Percentiles rank a stretch among this genome's conserved stretches.
Conservation (phyloP, 2,329 filamentous ascomycete genomes). For the Xylariaceae sp. region DNA sequence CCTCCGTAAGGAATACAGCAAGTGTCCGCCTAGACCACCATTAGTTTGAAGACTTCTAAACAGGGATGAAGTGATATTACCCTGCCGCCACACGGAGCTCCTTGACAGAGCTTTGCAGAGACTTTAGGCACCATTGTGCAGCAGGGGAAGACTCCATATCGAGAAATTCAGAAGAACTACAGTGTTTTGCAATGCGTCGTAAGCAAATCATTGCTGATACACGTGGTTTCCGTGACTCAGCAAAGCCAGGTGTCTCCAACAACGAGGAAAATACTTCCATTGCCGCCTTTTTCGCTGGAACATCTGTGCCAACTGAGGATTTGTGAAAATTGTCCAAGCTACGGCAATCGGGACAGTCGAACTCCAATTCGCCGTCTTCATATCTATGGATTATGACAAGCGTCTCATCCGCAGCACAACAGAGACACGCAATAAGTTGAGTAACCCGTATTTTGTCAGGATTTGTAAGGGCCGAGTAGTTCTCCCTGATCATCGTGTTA, state of each 20-base stretch:
- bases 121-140: constrained; percentile 79
- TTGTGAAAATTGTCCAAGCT: constrained; percentile 1
- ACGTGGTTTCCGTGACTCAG: constrained; percentile 57
- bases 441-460: constrained; percentile 51
- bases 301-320: constrained; percentile 20
- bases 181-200: constrained; percentile 67
- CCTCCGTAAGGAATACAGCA: constrained; percentile 59
- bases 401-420: constrained; percentile 53
- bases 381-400: constrained; percentile 30
- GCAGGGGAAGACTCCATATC: constrained; percentile 65
- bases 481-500: constrained; percentile 29
- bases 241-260: constrained; percentile 44
- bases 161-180: constrained; percentile 55
- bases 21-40: constrained; percentile 54
- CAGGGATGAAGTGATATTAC: constrained; percentile 39
- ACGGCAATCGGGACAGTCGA: constrained; percentile 27
- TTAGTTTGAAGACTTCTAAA: constrained; percentile 17
- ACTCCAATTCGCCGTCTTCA: constrained; percentile 1
- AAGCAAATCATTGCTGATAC: constrained; percentile 71
- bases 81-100: constrained; percentile 82
- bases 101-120: constrained; percentile 77
- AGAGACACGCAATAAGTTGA: constrained; percentile 53
- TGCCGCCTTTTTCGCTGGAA: constrained; percentile 36
- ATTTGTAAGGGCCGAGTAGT: constrained; percentile 48
- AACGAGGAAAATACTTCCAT: constrained; percentile 47